Percentiles rank a stretch among this genome's conserved stretches.
phyloP scores from a whole-genome alignment of 1,139 yeast species.

The Hyphopichia wangnamkhiaoensis region DNA sequence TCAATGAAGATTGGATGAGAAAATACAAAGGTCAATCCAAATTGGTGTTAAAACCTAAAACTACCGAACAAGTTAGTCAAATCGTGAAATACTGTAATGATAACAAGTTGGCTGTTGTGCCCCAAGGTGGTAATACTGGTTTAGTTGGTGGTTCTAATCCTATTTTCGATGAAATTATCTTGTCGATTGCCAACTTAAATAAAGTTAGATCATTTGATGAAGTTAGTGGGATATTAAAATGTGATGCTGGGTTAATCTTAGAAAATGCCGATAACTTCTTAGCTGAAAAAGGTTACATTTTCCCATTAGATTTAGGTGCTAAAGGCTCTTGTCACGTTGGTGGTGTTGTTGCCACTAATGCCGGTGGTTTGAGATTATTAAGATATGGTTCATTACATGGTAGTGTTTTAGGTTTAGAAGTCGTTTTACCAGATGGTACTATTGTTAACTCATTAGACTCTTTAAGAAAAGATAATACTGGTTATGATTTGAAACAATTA shows the following conservation, averaged over 20 bases:
- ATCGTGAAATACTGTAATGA: constrained; percentile 84
- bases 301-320: constrained; percentile 95
- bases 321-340: constrained; percentile 97
- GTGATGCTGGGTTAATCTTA: constrained; percentile 88
- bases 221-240: constrained; percentile 81
- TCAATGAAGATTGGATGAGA: constrained; percentile 95
- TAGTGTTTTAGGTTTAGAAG: constrained; percentile 86
- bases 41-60: constrained; percentile 81
- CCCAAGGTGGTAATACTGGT: constrained; percentile 98
- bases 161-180: constrained; percentile 83
- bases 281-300: constrained; percentile 80
- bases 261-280: constrained; percentile 82
- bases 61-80: constrained; percentile 73
- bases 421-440: constrained; percentile 87
- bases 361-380: constrained; percentile 88
- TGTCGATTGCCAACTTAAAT: constrained; percentile 72
- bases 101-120: constrained; percentile 79
- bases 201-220: constrained; percentile 79
- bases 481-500: constrained; percentile 87
- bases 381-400: constrained; percentile 95
- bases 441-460: constrained; percentile 77
- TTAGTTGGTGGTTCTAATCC: constrained; percentile 95
- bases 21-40: constrained; percentile 87
- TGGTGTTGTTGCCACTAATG: constrained; percentile 94
- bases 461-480: constrained; percentile 90